Base-by-base conservation (phyloP, 2,329 filamentous ascomycete species). In the Clarireedia monteithiana region DNA sequence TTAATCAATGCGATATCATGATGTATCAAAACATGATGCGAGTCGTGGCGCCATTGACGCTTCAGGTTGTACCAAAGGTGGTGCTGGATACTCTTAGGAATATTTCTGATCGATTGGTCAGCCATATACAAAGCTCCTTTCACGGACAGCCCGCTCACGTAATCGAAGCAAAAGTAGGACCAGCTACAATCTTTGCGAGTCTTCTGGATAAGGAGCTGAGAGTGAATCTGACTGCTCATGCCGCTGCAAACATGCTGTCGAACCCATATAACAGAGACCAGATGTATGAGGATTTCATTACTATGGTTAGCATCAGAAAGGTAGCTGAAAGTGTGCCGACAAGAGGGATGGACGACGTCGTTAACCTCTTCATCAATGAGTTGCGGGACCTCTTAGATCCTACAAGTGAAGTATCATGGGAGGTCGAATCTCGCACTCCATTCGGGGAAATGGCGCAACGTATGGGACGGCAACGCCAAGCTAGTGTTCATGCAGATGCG, bases 1-100 rank as follows among this genome's bases (percentile, higher is more conserved):
- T 99, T 59, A 89, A 94, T 68, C 88, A 95, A 69, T 96, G 90
- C 69, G 94, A 99, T 70, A 95, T 94, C 73, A 80, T 92, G 36
- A 88, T 96, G 74, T 99, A 99, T 69, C 91, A 97, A 70, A 91
- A 91, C 63, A 96, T 97, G 88, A 91, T 96, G 74, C 85, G 86
- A 53, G 95, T 96, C 59, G 84, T 97, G 42, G 88, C 89, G 1
- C 84, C 86, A n/a, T 77, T 97, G 42, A 94, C 90, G 4, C 79
- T 96, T 6, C 91, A 97, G 69, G 91, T 96, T 14, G 86, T 95
- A 4, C 94, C 94, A 1, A 89, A 91, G 57, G 81, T 86, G 3
- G 91, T 97, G 6, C 77, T 96, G 58, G 89, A 91, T 65, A 91
- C 91, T 2, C 80, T 99, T 34, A 84, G 89, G 63, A 92, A 85